phyloP scores from a whole-genome alignment of 345 rosid species.

The Salix caprea region DNA sequence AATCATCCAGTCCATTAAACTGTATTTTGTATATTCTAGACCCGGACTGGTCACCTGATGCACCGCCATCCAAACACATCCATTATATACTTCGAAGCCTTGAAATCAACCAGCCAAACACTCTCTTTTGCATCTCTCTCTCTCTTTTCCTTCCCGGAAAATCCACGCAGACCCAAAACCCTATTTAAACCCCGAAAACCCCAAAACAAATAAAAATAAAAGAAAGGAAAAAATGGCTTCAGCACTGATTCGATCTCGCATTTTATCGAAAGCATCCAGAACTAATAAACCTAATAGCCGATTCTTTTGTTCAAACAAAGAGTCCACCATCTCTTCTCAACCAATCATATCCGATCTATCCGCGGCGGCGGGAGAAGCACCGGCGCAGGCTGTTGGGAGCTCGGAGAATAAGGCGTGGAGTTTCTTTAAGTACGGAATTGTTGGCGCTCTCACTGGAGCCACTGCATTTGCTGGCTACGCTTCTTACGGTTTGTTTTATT shows the following conservation, averaged over 20 bases:
- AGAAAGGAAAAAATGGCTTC: slow-evolving; percentile 42
- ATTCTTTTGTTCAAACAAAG: slow-evolving; percentile 40
- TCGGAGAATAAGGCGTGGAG: slow-evolving; percentile 41
- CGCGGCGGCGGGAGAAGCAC: slow-evolving; percentile 23
- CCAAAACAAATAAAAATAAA: background rate
- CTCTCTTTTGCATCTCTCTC: background rate
- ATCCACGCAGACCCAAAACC: slow-evolving; percentile 15
- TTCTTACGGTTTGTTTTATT: slow-evolving; percentile 48
- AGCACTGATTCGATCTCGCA: slow-evolving; percentile 49
- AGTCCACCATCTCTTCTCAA: slow-evolving; percentile 40
- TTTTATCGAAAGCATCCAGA: slow-evolving; percentile 21
- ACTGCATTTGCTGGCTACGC: slow-evolving; percentile 53
- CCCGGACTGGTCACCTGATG: background rate
- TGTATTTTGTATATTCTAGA: too few species aligned
- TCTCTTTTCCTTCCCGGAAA: background rate
- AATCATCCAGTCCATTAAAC: too few species aligned
- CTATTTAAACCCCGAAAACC: slow-evolving; percentile 16
- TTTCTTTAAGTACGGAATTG: slow-evolving; percentile 53
- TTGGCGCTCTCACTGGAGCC: slow-evolving; percentile 56
- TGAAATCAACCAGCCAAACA: background rate
- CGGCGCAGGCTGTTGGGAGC: slow-evolving; percentile 18
- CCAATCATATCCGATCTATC: slow-evolving; percentile 43
- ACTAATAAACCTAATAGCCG: slow-evolving; percentile 20
- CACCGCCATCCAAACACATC: slow-evolving; percentile 35
- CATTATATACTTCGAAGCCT: background rate